These are phyloP conservation scores for Bassia scoparia DNA, from an alignment of 148 eudicot genomes.

Conservation along the genomic window DNA sequence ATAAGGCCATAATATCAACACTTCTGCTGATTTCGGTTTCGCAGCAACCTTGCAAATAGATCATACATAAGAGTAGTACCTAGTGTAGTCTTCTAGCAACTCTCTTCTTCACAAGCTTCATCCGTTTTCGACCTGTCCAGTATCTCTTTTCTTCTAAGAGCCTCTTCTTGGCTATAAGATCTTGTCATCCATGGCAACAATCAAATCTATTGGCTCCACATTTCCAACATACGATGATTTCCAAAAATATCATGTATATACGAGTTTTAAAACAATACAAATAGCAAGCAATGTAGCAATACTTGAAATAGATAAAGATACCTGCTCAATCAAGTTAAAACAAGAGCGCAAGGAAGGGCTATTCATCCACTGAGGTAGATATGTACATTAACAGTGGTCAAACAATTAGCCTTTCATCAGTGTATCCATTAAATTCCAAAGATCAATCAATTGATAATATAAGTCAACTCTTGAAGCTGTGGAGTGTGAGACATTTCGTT, in stretches of 20 bases:
- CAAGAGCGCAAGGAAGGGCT: conserved; percentile 79
- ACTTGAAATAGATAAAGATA: conserved; percentile 23
- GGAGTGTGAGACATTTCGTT: conserved; percentile 16
- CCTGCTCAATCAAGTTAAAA: conserved; percentile 88
- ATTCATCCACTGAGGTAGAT: conserved; percentile 85
- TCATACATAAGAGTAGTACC: conserved; percentile 35
- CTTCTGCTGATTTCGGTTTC: too few relatives aligned
- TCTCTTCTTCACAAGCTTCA: conserved; percentile 99
- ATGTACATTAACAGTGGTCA: conserved; percentile 89
- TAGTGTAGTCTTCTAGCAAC: conserved; percentile 97
- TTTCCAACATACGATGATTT: conserved; percentile 80
- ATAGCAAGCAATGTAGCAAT: neutral
- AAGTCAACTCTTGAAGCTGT: conserved; percentile 93
- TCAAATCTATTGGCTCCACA: conserved; percentile 87
- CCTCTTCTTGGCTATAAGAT: conserved; percentile 89
- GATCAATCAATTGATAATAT: conserved; percentile 79
- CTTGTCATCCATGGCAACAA: conserved; percentile 96
- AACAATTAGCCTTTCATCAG: conserved; percentile 64
- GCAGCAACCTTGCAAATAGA: neutral
- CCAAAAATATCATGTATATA: conserved; percentile 26
- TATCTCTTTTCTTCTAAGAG: conserved; percentile 86
- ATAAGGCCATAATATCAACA: too few relatives aligned
- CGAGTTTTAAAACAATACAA: neutral
- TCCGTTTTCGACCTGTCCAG: conserved; percentile 99
- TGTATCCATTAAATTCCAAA: conserved; percentile 96